phyloP scores from a whole-genome alignment of 306 rosid species.

The Vigna angularis region DNA sequence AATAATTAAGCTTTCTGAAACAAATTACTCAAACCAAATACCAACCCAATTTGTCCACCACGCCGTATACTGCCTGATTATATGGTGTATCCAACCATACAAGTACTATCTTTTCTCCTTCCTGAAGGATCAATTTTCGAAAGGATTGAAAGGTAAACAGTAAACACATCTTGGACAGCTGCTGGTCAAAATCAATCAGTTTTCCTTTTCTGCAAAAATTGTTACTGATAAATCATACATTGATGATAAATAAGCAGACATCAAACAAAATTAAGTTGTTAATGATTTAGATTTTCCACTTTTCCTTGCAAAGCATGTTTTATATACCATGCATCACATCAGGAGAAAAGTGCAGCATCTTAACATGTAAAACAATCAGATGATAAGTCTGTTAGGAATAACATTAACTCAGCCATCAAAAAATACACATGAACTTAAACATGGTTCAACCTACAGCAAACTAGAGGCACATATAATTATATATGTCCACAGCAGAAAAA shows the following conservation, averaged over 20 bases:
- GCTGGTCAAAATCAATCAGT: slow-evolving; percentile 66
- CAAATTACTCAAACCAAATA: slow-evolving; percentile 37
- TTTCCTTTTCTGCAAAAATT: slow-evolving; percentile 64
- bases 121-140: slow-evolving; percentile 91
- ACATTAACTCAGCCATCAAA: slow-evolving; percentile 8
- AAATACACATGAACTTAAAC: slow-evolving; percentile 3
- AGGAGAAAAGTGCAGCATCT: slow-evolving; percentile 15
- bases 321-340: slow-evolving; percentile 21
- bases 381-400: background rate
- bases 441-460: slow-evolving; percentile 24
- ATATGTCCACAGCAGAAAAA: slow-evolving; percentile 22
- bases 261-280: slow-evolving; percentile 5
- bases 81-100: slow-evolving; percentile 93
- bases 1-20: slow-evolving; percentile 34
- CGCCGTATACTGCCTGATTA: slow-evolving; percentile 93
- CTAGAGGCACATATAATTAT: background rate
- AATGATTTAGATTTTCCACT: background rate
- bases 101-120: slow-evolving; percentile 98
- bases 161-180: slow-evolving; percentile 85
- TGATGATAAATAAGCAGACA: slow-evolving; percentile 2
- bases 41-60: slow-evolving; percentile 90
- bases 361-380: background rate
- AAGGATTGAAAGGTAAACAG: slow-evolving; percentile 85
- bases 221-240: slow-evolving; percentile 29
- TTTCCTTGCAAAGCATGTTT: slow-evolving; percentile 23